These are phyloP conservation scores for Termitomyces titanicus DNA, from an alignment of 768 basidiomycete genomes.

Conservation along the genomic window DNA sequence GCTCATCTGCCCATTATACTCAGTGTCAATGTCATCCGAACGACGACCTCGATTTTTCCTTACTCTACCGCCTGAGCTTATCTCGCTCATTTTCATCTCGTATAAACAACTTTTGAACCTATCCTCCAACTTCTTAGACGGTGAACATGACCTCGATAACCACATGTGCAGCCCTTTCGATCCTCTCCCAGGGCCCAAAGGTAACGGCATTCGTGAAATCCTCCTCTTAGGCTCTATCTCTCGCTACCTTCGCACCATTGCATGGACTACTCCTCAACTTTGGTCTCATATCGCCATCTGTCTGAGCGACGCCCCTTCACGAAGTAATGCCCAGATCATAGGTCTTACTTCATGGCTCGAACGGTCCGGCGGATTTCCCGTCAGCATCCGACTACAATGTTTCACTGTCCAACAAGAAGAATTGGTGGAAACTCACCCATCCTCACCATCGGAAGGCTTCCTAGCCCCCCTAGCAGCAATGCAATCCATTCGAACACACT, in stretches of 20 bases:
- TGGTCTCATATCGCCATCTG: no score
- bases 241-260: slow-evolving; percentile 1
- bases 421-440: not conserved
- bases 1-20: not conserved
- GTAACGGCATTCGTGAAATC: not conserved
- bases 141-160: not conserved
- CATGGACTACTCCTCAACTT: no score
- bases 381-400: slow-evolving; percentile 6
- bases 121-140: not conserved
- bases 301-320: no score
- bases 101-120: not conserved
- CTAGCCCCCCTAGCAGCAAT: not conserved
- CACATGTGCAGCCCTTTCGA: not conserved
- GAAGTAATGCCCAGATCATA: not conserved
- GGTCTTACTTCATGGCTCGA: slow-evolving; percentile 6
- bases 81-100: slow-evolving; percentile 10
- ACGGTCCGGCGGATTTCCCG: slow-evolving; percentile 2
- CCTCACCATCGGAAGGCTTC: not conserved
- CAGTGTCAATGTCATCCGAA: not conserved
- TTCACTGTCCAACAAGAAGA: not conserved
- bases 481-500: slow-evolving; percentile 1
- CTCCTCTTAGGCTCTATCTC: slow-evolving; percentile 10
- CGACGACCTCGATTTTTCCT: not conserved
- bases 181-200: not conserved
- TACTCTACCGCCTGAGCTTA: slow-evolving; percentile 9